Percentiles rank a stretch among this genome's conserved stretches.
Conservation (phyloP, 225 moss, liverwort and hornwort species). For the Sphagnum contortum region DNA sequence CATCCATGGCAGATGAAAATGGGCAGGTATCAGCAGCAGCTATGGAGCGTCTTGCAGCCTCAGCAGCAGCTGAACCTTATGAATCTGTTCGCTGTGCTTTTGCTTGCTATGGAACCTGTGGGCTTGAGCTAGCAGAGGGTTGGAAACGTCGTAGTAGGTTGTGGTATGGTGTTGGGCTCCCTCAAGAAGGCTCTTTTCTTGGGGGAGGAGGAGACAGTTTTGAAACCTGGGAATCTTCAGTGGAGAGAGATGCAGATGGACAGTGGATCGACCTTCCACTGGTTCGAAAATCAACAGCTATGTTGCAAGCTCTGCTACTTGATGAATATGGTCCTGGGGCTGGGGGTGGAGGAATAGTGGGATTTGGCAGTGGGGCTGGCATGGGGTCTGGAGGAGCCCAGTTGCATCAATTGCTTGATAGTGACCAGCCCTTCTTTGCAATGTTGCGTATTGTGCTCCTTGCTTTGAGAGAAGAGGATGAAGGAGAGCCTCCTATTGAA, state of each 20-base stretch:
- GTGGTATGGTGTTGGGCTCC: constrained; percentile 99
- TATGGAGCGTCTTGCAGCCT: constrained; percentile 97
- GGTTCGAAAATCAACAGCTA: constrained; percentile 66
- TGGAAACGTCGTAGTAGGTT: constrained; percentile 95
- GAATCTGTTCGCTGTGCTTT: constrained; percentile 97
- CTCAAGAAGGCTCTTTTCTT: constrained; percentile 34
- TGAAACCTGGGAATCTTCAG: constrained; percentile 57
- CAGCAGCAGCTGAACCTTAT: constrained; percentile 92
- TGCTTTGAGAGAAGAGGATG: constrained; percentile 82
- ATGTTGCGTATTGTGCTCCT: constrained; percentile 91
- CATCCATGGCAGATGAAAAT: constrained; percentile 98
- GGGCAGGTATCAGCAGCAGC: constrained; percentile 91
- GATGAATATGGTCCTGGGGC: constrained; percentile 97
- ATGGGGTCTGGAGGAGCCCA: constrained; percentile 95
- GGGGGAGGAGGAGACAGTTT: constrained; percentile 80
- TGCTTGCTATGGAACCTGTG: constrained; percentile 83
- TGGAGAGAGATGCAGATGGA: constrained; percentile 65
- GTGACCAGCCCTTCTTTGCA: constrained; percentile 96
- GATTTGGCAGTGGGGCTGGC: constrained; percentile 94
- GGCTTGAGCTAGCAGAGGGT: constrained; percentile 73
- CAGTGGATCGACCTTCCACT: constrained; percentile 83
- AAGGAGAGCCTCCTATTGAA: constrained; percentile 23
- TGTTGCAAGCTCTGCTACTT: constrained; percentile 86
- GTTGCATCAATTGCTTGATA: constrained; percentile 87
- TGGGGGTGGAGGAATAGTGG: constrained; percentile 61